A percentile compares a stretch with the other conserved stretches of the same genome.
Conservation (phyloP, 2,329 filamentous ascomycete species). For the Nemania sp. region DNA sequence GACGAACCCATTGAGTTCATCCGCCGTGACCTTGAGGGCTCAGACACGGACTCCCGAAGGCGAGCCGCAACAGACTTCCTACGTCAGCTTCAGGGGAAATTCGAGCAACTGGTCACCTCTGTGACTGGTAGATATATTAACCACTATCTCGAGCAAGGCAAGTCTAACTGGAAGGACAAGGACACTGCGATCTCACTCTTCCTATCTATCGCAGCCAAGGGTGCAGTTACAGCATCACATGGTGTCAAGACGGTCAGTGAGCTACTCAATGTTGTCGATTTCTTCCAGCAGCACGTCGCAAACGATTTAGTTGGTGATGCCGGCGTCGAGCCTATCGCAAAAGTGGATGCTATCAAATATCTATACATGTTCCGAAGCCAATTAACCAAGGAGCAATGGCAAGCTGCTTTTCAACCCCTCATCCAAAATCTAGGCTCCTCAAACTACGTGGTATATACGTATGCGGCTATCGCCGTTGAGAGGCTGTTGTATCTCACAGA, state of each 20-base stretch:
- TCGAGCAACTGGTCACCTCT: constrained; percentile 84
- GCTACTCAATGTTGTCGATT: constrained; percentile 90
- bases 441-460: constrained; percentile 98
- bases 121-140: constrained; percentile 90
- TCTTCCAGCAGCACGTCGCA: constrained; percentile 93
- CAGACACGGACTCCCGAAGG: constrained; percentile 92
- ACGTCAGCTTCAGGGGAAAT: constrained; percentile 87
- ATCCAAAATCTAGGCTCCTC: constrained; percentile 90
- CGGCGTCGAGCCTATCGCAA: constrained; percentile 83
- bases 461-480: constrained; percentile 96
- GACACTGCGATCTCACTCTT: constrained; percentile 98
- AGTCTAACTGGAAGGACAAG: constrained; percentile 94
- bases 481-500: constrained; percentile 87
- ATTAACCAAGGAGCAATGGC: constrained; percentile 91
- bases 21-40: constrained; percentile 91
- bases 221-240: constrained; percentile 84
- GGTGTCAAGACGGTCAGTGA: constrained; percentile 92
- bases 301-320: constrained; percentile 81
- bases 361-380: constrained; percentile 97
- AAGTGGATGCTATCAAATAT: constrained; percentile 98
- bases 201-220: constrained; percentile 92
- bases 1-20: constrained; percentile 99
- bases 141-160: constrained; percentile 84
- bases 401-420: constrained; percentile 85
- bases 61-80: constrained; percentile 96